Evolutionary conservation across 2,329 filamentous ascomycete genomes (phyloP).

Genomic region (Penicillium freii): DNA sequence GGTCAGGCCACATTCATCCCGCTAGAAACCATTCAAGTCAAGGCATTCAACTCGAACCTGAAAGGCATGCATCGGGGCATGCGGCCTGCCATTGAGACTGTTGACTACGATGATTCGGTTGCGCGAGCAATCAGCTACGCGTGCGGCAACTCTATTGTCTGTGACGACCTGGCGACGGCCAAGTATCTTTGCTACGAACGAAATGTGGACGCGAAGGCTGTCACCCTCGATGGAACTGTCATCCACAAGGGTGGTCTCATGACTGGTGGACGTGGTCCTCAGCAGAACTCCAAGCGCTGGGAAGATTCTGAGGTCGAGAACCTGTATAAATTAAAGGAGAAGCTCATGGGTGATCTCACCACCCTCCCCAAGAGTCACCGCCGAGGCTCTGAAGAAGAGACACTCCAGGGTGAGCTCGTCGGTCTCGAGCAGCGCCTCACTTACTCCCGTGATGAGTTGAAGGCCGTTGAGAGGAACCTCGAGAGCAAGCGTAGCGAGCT

Average conservation of each 20-base stretch:
- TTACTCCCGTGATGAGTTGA: conserved; percentile 71
- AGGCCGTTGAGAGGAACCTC: conserved; percentile 76
- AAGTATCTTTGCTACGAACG: conserved; percentile 86
- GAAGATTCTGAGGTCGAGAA: conserved; percentile 88
- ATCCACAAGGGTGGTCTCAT: conserved; percentile 96
- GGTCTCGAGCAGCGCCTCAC: conserved; percentile 74
- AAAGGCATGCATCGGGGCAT: conserved; percentile 83
- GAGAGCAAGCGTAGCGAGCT: conserved; percentile 80
- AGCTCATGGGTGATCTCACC: conserved; percentile 72
- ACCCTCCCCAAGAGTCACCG: conserved; percentile 77
- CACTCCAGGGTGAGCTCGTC: conserved; percentile 72
- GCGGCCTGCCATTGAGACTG: conserved; percentile 89
- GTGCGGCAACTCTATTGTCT: conserved; percentile 92
- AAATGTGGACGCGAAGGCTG: conserved; percentile 85
- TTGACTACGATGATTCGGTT: conserved; percentile 84
- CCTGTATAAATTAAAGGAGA: conserved; percentile 71
- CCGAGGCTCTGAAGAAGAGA: conserved; percentile 73
- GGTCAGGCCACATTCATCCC: conserved; percentile 92
- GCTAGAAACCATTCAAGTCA: conserved; percentile 95
- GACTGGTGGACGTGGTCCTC: conserved; percentile 86
- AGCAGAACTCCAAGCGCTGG: conserved; percentile 75
- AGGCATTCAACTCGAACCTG: conserved; percentile 81
- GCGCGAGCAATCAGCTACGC: conserved; percentile 93
- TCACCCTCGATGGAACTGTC: conserved; percentile 90
- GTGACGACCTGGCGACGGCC: conserved; percentile 80